Percentiles rank a stretch among this genome's conserved stretches.
phyloP scores from a whole-genome alignment of 2,329 filamentous ascomycete species.

The Ilyonectria sp. region DNA sequence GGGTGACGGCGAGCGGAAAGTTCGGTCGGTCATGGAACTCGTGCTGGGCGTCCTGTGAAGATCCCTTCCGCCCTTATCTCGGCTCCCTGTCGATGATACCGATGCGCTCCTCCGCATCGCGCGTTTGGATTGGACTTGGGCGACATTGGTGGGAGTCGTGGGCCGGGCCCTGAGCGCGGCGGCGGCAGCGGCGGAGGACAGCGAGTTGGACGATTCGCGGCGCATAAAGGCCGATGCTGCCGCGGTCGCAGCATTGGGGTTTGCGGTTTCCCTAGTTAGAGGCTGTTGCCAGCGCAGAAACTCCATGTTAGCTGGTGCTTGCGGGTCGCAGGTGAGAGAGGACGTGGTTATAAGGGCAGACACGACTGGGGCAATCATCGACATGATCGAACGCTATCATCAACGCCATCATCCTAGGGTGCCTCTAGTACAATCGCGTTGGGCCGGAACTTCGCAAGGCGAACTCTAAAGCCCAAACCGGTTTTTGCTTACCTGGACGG shows the following conservation, averaged over 20 bases:
- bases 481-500: slow-evolving; percentile 63
- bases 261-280: slow-evolving; percentile 74
- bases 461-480: slow-evolving; percentile 45
- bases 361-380: slow-evolving; percentile 8
- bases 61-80: slow-evolving; percentile 58
- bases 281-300: slow-evolving; percentile 63
- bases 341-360: slow-evolving; percentile 2
- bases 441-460: slow-evolving; percentile 32
- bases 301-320: slow-evolving; percentile 44
- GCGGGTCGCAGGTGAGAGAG: slow-evolving; percentile 21
- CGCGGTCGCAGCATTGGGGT: slow-evolving; percentile 82
- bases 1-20: slow-evolving; percentile 84
- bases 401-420: slow-evolving; percentile 3
- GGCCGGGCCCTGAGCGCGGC: slow-evolving; percentile 86
- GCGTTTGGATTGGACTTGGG: slow-evolving; percentile 89
- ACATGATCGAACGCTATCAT: slow-evolving; percentile 7
- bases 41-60: slow-evolving; percentile 79
- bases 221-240: slow-evolving; percentile 86
- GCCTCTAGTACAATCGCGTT: slow-evolving; percentile 8
- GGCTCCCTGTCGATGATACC: slow-evolving; percentile 75
- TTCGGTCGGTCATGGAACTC: slow-evolving; percentile 89
- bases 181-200: slow-evolving; percentile 90
- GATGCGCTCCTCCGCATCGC: slow-evolving; percentile 82
- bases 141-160: slow-evolving; percentile 83
- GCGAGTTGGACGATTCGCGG: slow-evolving; percentile 72